A percentile compares a stretch with the other conserved stretches of the same genome.
Conservation (phyloP, 2,329 filamentous ascomycete genomes). For the Diaporthe longicolla region DNA sequence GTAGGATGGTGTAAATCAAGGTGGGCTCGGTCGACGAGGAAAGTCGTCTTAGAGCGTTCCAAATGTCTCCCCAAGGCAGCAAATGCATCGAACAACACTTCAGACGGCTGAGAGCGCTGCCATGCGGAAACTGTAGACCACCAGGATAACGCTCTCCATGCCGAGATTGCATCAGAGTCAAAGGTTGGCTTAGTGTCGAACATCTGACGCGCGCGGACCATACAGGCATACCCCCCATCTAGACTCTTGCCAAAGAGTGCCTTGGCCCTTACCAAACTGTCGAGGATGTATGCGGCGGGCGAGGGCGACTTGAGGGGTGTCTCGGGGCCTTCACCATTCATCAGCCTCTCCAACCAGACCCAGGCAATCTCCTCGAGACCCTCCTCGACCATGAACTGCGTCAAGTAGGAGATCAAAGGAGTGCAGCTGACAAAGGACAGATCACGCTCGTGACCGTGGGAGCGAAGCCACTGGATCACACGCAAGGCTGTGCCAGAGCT, state of each 20-base stretch:
- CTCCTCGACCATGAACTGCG: conserved; percentile 67
- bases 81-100: conserved; percentile 66
- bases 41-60: conserved; percentile 53
- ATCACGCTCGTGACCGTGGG: conserved; percentile 62
- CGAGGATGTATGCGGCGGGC: conserved; percentile 55
- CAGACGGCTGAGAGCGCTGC: conserved; percentile 60
- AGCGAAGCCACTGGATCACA: conserved; percentile 68
- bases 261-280: conserved; percentile 55
- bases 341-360: conserved; percentile 65
- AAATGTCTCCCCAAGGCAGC: conserved; percentile 57
- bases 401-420: conserved; percentile 56
- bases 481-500: conserved; percentile 61
- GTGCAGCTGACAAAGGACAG: conserved; percentile 60
- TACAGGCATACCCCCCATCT: conserved; percentile 63
- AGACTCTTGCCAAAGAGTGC: conserved; percentile 55
- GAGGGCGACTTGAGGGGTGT: conserved; percentile 23
- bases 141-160: conserved; percentile 66
- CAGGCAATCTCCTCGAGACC: conserved; percentile 65
- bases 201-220: conserved; percentile 62
- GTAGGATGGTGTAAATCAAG: conserved; percentile 69
- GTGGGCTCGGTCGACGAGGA: conserved; percentile 65
- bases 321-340: conserved; percentile 47
- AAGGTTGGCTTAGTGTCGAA: conserved; percentile 55
- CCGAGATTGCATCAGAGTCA: conserved; percentile 54
- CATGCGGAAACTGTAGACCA: conserved; percentile 66